A percentile compares a stretch with the other conserved stretches of the same genome.
These are phyloP conservation scores for Isabelozyma rhagii DNA, from an alignment of 805 yeast genomes.

Conservation along the genomic window DNA sequence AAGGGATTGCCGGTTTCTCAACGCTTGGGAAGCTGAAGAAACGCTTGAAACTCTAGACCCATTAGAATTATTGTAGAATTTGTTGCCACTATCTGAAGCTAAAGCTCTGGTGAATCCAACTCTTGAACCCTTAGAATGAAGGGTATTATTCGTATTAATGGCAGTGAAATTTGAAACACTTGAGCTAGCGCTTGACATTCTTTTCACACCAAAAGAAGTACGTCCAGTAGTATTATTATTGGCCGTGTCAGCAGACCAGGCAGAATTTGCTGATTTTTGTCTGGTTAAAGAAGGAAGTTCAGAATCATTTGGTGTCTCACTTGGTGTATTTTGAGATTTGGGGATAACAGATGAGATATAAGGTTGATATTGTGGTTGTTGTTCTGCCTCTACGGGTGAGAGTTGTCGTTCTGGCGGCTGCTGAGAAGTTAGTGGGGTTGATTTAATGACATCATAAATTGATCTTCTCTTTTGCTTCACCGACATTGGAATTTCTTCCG, in stretches of 20 bases:
- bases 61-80: slow-evolving; percentile 16
- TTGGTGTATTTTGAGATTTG: not conserved
- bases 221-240: slow-evolving; percentile 12
- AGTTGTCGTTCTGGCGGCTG: not conserved
- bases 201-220: slow-evolving; percentile 26
- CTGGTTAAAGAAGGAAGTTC: slow-evolving; percentile 11
- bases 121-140: slow-evolving; percentile 11
- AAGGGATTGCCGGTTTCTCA: slow-evolving; percentile 21
- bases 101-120: slow-evolving; percentile 43
- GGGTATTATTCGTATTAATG: slow-evolving; percentile 3
- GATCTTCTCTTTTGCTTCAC: slow-evolving; percentile 12
- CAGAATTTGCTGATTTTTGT: slow-evolving; percentile 29
- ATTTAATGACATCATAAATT: slow-evolving; percentile 16
- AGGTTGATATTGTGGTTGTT: not conserved
- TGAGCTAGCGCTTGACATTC: slow-evolving; percentile 27
- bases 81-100: slow-evolving; percentile 25
- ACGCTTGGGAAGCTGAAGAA: slow-evolving; percentile 8
- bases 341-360: not conserved
- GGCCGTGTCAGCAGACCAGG: slow-evolving; percentile 35
- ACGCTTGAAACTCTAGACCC: slow-evolving; percentile 6
- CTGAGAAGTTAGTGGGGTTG: slow-evolving; percentile 4
- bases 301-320: not conserved
- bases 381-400: not conserved
- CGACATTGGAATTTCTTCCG: slow-evolving; percentile 8
- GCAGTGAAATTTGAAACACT: slow-evolving; percentile 22